Base-by-base conservation (phyloP, 176 grass and related monocot genomes). In the Cenchrus americanus region DNA sequence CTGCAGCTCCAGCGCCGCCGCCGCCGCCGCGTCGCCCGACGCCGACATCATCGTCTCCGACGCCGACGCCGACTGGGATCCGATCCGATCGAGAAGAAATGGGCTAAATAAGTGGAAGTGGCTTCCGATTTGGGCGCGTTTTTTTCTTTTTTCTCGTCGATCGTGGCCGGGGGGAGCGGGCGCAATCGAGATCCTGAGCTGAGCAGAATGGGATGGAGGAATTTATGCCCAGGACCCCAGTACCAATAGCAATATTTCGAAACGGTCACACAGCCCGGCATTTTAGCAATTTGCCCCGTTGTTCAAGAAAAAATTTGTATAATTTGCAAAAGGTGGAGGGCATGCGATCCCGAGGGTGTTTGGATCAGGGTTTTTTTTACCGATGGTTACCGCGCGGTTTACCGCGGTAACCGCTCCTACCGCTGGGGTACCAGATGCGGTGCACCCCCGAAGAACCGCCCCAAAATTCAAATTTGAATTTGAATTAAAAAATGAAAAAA, bases 1-100 rank as follows among this genome's bases (percentile, higher is more conserved):
- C 88, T 90, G 88, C 61, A 90, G 84, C 84, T 90, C 88, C 88
- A 90, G 84, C 80, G 67, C 69, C 41, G 84, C 83, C 80, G 67
- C 69, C 41, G 84, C 83, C 8, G 78, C 77, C 59, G 84, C 84
- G 14, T 73, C 78, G 17, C 52, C 68, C 75, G 87, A 76, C 63
- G 78, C 59, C 6, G 75, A 71, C 81, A 78, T 49, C 88, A 89
- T 89, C 72, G 27, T 47, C 69, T 10, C 72, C 24, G 71, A 14
- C 53, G 53, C 7, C 1, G 64, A 7, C 78, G 23, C 47, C 75
- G 24, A 14, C 13, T 21, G 46, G 9, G 78, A 43, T 34, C 63
- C 24, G 77, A 69, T 81, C 78, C 46, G 83, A 62, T 77, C 54
- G 37, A 60, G 82, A 44, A 15, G 78, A 65, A 64, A 32, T 21